These are phyloP conservation scores for Scalesia atractyloides DNA, from an alignment of 129 eudicot genomes.

Conservation along the genomic window DNA sequence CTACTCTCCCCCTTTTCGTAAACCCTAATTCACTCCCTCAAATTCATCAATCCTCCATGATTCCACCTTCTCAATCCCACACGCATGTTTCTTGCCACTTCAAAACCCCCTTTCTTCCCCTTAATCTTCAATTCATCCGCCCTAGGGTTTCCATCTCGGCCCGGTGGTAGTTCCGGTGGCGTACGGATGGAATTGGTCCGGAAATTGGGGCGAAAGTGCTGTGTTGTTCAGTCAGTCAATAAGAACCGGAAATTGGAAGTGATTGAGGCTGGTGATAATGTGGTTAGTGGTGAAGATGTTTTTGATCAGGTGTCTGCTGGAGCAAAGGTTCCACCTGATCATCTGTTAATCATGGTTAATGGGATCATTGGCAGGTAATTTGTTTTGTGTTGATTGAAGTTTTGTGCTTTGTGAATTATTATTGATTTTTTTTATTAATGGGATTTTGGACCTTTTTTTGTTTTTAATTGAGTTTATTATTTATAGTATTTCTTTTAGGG, in stretches of 20 bases:
- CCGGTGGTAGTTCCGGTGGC: not conserved
- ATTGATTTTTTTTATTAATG: not conserved
- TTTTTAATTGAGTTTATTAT: too few relatives aligned
- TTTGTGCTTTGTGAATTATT: not conserved
- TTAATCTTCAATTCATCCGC: constrained; percentile 21
- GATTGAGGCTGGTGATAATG: constrained; percentile 23
- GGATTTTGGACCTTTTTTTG: not conserved
- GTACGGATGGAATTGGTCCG: constrained; percentile 44
- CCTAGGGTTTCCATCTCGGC: constrained; percentile 27
- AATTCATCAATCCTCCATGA: constrained; percentile 21
- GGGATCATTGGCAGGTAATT: constrained; percentile 68
- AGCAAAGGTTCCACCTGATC: constrained; percentile 47
- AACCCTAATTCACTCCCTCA: constrained; percentile 23
- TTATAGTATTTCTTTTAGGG: too few relatives aligned
- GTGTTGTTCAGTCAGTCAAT: constrained; percentile 15
- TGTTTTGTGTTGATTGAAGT: not conserved
- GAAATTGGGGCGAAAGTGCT: constrained; percentile 38
- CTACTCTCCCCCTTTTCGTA: not conserved
- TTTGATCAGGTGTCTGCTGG: constrained; percentile 42
- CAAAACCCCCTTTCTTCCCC: constrained; percentile 22
- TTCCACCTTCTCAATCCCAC: not conserved
- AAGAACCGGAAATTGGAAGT: constrained; percentile 7
- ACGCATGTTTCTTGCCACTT: constrained; percentile 38
- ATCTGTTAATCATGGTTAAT: constrained; percentile 78
- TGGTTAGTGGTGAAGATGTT: constrained; percentile 44